Evolutionary conservation across 768 basidiomycete genomes (phyloP).

Genomic region (Suillus hirtellus): DNA sequence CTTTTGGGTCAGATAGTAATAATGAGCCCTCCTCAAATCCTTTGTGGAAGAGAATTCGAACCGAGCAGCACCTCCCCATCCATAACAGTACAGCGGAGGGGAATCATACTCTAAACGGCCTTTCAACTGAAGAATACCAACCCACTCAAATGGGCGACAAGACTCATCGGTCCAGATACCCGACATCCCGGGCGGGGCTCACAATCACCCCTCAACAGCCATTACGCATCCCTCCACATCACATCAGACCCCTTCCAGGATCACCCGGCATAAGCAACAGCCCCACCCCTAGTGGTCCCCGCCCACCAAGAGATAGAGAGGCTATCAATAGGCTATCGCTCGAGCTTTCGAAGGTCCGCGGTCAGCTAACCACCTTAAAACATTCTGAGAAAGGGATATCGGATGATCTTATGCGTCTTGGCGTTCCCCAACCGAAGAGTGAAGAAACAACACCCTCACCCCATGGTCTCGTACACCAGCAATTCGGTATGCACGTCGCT

Average conservation of each 20-base stretch:
- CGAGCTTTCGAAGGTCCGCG: conserved; percentile 31
- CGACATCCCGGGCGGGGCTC: background rate
- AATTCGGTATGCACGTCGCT: background rate
- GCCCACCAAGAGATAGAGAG: conserved; percentile 5
- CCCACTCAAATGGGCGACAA: background rate
- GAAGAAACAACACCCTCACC: background rate
- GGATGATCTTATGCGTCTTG: conserved; percentile 22
- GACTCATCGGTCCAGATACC: background rate
- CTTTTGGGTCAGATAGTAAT: background rate
- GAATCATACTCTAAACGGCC: background rate
- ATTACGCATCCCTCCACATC: background rate
- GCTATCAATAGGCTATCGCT: conserved; percentile 19
- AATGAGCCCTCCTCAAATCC: background rate
- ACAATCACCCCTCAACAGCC: background rate
- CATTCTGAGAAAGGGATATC: conserved; percentile 26
- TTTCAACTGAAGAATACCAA: background rate
- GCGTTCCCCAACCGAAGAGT: conserved; percentile 5
- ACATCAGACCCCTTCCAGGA: background rate
- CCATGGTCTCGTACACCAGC: background rate
- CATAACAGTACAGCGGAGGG: background rate
- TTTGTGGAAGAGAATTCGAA: conserved; percentile 5
- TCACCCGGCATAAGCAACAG: background rate
- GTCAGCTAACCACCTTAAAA: conserved; percentile 23
- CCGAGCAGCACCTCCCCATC: background rate
- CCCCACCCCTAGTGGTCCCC: background rate